These are phyloP conservation scores for Polytrichum commune DNA, from an alignment of 225 moss, liverwort and hornwort species.

Conservation along the genomic window DNA sequence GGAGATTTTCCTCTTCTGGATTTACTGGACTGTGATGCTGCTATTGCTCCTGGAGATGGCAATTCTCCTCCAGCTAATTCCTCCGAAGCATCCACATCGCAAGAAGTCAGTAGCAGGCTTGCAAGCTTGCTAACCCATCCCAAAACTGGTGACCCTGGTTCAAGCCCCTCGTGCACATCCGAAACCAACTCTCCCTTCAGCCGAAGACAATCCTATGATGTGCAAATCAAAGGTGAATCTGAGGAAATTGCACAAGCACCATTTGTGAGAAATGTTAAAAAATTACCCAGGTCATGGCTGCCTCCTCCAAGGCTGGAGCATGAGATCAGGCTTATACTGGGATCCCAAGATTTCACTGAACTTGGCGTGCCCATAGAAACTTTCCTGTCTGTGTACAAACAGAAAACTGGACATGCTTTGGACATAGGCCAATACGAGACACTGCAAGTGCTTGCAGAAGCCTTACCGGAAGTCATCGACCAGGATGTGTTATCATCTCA, in stretches of 20 bases:
- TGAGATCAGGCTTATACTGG: slow-evolving; percentile 42
- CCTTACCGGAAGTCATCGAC: slow-evolving; percentile 61
- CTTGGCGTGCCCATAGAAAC: slow-evolving; percentile 31
- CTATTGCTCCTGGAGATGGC: slow-evolving; percentile 17
- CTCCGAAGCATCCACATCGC: neutral
- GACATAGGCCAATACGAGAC: slow-evolving; percentile 42
- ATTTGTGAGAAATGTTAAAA: neutral
- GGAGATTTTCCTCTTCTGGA: slow-evolving; percentile 77
- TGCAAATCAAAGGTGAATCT: neutral
- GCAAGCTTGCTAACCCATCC: neutral
- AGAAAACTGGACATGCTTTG: slow-evolving; percentile 32
- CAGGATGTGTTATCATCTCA: slow-evolving; percentile 22
- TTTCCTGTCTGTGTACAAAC: slow-evolving; percentile 31
- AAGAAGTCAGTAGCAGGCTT: neutral
- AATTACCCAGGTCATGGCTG: neutral
- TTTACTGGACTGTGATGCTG: slow-evolving; percentile 66
- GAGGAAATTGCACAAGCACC: neutral
- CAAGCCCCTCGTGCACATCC: slow-evolving; percentile 11
- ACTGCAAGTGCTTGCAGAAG: slow-evolving; percentile 39
- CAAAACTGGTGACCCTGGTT: neutral
- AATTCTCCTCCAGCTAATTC: neutral
- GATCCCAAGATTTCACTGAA: slow-evolving; percentile 31
- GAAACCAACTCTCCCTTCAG: neutral
- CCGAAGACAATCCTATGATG: neutral
- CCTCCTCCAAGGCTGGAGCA: slow-evolving; percentile 26